A percentile compares a stretch with the other conserved stretches of the same genome.
Evolutionary conservation across 371 early-diverging fungal species (phyloP).

Genomic region (Dichotomocladium elegans): DNA sequence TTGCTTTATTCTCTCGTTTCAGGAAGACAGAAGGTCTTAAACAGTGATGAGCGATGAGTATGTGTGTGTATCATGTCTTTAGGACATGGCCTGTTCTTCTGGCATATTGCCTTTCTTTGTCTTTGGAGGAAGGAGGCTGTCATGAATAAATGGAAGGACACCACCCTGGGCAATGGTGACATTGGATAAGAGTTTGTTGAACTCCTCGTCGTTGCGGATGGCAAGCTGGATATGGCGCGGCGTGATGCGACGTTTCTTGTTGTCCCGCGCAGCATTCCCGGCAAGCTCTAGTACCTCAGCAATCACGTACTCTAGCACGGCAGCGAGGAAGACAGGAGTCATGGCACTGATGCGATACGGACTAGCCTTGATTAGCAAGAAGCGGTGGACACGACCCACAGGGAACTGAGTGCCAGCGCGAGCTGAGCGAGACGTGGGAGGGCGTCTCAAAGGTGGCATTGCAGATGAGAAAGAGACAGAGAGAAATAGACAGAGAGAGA

Average conservation of each 20-base stretch:
- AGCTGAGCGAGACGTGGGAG: constrained; percentile 1
- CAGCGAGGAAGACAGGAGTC: constrained; percentile 88
- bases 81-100: not conserved
- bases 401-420: constrained; percentile 83
- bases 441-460: too few relatives aligned
- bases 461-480: not conserved
- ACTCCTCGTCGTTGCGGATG: constrained; percentile 90
- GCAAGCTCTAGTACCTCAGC: constrained; percentile 93
- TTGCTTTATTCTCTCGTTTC: too few relatives aligned
- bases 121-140: constrained; percentile 57
- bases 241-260: constrained; percentile 87
- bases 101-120: constrained; percentile 30
- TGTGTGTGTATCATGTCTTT: not conserved
- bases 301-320: constrained; percentile 88
- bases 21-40: too few relatives aligned
- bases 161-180: constrained; percentile 80
- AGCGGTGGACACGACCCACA: constrained; percentile 91
- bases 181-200: constrained; percentile 83
- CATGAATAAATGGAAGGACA: constrained; percentile 77
- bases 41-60: not conserved
- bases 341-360: constrained; percentile 85
- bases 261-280: constrained; percentile 89
- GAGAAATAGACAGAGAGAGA: not conserved
- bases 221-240: constrained; percentile 82
- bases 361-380: constrained; percentile 84